Conservation (phyloP, 768 basidiomycete species). For the Ramaria sp. region DNA sequence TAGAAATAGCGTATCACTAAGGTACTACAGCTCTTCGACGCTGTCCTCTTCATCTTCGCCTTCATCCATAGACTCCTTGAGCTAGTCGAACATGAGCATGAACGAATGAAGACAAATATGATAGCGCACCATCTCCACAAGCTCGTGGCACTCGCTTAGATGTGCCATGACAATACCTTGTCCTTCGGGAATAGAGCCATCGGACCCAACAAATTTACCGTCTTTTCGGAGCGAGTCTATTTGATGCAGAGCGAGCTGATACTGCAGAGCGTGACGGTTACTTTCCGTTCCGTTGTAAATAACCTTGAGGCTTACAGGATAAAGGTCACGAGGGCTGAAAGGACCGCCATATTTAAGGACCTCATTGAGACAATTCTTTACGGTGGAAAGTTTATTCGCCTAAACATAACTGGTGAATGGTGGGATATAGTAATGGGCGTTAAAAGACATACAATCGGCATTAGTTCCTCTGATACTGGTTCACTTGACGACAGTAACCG, state of each 20-base stretch:
- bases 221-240: constrained; percentile 90
- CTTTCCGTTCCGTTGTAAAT: neutral
- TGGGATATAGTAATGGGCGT: constrained; percentile 2
- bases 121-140: constrained; percentile 77
- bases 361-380: constrained; percentile 95
- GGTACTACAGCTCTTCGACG: constrained; percentile 23
- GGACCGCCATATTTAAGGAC: constrained; percentile 92
- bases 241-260: constrained; percentile 90
- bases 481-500: constrained; percentile 87
- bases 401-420: constrained; percentile 20
- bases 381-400: constrained; percentile 95
- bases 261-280: constrained; percentile 36
- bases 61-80: constrained; percentile 79
- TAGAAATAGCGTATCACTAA: neutral
- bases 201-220: constrained; percentile 83
- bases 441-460: constrained; percentile 67
- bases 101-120: neutral
- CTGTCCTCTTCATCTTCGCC: constrained; percentile 45
- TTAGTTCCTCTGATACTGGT: constrained; percentile 95
- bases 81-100: constrained; percentile 24
- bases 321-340: constrained; percentile 83
- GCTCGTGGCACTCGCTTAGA: constrained; percentile 90
- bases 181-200: constrained; percentile 88
- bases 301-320: constrained; percentile 53
- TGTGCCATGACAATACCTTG: constrained; percentile 96